phyloP scores from a whole-genome alignment of 352 stramenopile species.

The Globisporangium solare region DNA sequence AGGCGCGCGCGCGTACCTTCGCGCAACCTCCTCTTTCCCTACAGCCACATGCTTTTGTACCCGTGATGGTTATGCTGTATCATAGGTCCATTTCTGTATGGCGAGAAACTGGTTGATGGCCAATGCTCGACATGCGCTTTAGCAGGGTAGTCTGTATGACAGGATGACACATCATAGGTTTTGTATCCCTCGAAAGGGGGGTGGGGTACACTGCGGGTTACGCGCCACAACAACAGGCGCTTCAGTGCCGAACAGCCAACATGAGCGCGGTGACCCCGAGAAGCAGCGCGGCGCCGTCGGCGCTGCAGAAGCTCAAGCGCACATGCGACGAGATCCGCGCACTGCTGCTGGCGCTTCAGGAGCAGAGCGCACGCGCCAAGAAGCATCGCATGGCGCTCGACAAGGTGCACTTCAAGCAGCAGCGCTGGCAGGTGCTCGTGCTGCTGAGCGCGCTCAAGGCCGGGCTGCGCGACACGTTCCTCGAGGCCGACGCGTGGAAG shows the following conservation, averaged over 20 bases:
- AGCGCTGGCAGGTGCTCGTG: constrained; percentile 53
- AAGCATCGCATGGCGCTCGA: constrained; percentile 17
- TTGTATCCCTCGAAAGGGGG: not conserved
- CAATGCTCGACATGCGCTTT: constrained; percentile 5
- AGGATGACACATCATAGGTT: constrained; percentile 4
- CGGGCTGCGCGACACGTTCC: constrained; percentile 57
- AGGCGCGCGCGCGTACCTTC: constrained; percentile 8
- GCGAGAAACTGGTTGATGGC: too few species aligned
- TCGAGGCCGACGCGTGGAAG: constrained; percentile 60
- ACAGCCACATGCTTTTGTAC: not conserved
- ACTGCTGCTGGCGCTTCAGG: constrained; percentile 35
- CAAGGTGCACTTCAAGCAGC: constrained; percentile 38
- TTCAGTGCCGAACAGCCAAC: not conserved
- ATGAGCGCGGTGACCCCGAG: constrained; percentile 3
- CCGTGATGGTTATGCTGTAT: not conserved
- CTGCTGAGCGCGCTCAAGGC: constrained; percentile 55
- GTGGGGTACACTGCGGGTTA: not conserved
- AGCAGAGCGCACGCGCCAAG: constrained; percentile 20
- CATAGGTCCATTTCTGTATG: not conserved
- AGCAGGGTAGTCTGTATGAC: constrained; percentile 3
- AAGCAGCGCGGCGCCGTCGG: constrained; percentile 12
- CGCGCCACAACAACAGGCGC: not conserved
- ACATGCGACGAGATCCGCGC: constrained; percentile 41
- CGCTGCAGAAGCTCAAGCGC: constrained; percentile 49
- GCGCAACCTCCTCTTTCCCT: constrained; percentile 5